Conservation (phyloP, 2,329 filamentous ascomycete genomes). For the Chrysosporium keratinophilum region DNA sequence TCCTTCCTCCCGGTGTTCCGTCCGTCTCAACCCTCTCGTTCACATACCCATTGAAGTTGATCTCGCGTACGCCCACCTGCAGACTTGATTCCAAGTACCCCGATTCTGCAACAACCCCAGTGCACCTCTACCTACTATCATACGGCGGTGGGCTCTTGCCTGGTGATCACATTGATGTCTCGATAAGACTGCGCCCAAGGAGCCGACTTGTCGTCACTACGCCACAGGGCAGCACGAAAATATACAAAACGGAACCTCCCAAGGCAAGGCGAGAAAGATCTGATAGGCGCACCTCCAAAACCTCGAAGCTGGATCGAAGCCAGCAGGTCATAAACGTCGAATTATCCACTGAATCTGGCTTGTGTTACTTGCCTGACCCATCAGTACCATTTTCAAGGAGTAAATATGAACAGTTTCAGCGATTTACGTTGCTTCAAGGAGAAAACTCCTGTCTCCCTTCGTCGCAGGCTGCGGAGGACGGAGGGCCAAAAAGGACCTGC, state of each 20-base stretch:
- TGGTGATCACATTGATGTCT: conserved; percentile 69
- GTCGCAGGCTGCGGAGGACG: background rate
- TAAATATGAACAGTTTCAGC: conserved; percentile 73
- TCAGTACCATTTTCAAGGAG: conserved; percentile 82
- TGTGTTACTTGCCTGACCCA: conserved; percentile 72
- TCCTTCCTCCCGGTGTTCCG: conserved; percentile 61
- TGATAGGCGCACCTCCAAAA: conserved; percentile 27
- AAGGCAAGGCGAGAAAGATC: conserved; percentile 26
- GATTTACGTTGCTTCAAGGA: conserved; percentile 49
- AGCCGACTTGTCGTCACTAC: conserved; percentile 56
- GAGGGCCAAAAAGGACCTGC: background rate
- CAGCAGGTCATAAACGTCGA: conserved; percentile 42
- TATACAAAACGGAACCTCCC: conserved; percentile 63
- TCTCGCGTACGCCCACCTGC: conserved; percentile 62
- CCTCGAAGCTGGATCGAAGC: conserved; percentile 29
- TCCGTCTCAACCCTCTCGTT: conserved; percentile 67
- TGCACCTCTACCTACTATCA: conserved; percentile 79
- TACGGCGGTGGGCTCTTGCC: conserved; percentile 90
- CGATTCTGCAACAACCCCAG: conserved; percentile 41
- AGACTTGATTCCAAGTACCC: conserved; percentile 40
- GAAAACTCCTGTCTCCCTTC: background rate
- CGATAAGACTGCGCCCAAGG: conserved; percentile 51
- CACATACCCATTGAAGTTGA: conserved; percentile 89
- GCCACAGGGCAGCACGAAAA: conserved; percentile 75
- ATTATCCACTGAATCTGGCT: conserved; percentile 40